These are phyloP conservation scores for Cymbopogon citratus DNA, from an alignment of 176 grass and related monocot species.

Conservation along the genomic window DNA sequence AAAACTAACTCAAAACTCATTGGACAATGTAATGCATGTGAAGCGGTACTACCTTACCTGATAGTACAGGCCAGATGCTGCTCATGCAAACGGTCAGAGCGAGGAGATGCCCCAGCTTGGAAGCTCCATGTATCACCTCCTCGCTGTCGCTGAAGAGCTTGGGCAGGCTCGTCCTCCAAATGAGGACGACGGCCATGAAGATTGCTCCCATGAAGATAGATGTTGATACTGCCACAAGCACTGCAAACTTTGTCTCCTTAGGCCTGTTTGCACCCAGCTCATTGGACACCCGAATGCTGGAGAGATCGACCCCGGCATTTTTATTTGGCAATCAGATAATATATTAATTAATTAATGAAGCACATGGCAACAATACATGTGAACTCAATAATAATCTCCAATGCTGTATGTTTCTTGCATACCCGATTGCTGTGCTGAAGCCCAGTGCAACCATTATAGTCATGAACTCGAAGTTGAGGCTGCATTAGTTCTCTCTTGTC, in stretches of 20 bases:
- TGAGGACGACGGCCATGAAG: conserved; percentile 51
- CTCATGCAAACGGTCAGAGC: conserved; percentile 52
- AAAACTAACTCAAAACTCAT: background rate
- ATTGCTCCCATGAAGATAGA: conserved; percentile 46
- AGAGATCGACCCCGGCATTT: background rate
- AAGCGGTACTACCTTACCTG: conserved; percentile 30
- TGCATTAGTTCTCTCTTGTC: background rate
- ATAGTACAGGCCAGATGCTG: conserved; percentile 69
- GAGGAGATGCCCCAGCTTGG: conserved; percentile 57
- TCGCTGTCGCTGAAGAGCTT: conserved; percentile 51
- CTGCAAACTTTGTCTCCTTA: conserved; percentile 49
- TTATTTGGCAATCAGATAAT: background rate
- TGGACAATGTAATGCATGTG: background rate
- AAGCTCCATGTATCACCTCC: conserved; percentile 40
- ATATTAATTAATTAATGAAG: too few species aligned
- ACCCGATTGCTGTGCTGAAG: conserved; percentile 69
- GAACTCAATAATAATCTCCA: background rate
- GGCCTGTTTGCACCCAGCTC: conserved; percentile 66
- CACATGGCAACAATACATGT: background rate
- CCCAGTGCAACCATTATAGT: conserved; percentile 77
- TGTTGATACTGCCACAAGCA: conserved; percentile 43
- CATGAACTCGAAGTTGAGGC: conserved; percentile 80
- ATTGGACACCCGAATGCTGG: conserved; percentile 76
- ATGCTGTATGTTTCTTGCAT: background rate
- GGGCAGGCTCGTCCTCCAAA: conserved; percentile 45